Conservation (phyloP, 2,329 filamentous ascomycete species). For the Neodidymelliopsis sp. region DNA sequence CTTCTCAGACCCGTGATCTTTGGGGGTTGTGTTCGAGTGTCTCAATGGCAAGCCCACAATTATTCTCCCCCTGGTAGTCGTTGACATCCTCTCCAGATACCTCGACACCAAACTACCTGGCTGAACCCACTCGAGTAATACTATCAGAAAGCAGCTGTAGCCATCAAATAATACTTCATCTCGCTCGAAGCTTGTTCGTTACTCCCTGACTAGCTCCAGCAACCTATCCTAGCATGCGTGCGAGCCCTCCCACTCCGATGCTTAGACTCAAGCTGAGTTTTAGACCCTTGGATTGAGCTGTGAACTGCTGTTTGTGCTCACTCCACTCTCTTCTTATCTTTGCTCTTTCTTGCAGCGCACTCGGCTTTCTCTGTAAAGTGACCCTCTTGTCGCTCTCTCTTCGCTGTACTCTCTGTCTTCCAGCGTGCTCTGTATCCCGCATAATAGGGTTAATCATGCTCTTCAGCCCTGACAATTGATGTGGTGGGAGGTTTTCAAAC, state of each 20-base stretch:
- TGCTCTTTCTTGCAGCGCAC: conserved; percentile 31
- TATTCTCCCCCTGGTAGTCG: too few species aligned
- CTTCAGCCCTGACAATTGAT: conserved; percentile 27
- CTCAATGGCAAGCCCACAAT: too few species aligned
- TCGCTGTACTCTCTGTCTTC: conserved; percentile 8
- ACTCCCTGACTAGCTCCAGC: too few species aligned
- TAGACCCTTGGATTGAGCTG: conserved; percentile 33
- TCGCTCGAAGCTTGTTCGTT: too few species aligned
- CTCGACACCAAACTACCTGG: too few species aligned
- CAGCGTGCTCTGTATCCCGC: conserved; percentile 23
- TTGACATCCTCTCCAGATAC: too few species aligned
- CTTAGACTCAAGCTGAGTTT: conserved; percentile 43
- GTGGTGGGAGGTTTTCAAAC: conserved; percentile 37
- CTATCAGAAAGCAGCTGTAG: too few species aligned
- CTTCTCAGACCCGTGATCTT: too few species aligned
- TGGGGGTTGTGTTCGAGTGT: too few species aligned
- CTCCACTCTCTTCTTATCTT: conserved; percentile 38
- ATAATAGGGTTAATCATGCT: conserved; percentile 29
- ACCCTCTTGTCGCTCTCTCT: conserved; percentile 10
- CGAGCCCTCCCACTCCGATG: conserved; percentile 33
- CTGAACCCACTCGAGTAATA: too few species aligned
- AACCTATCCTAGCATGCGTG: conserved; percentile 33
- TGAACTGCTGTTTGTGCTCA: conserved; percentile 34
- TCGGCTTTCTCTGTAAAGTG: conserved; percentile 14
- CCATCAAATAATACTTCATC: too few species aligned